Conservation (phyloP, 257 asterid genomes). For the Solanum ahanhuiri region DNA sequence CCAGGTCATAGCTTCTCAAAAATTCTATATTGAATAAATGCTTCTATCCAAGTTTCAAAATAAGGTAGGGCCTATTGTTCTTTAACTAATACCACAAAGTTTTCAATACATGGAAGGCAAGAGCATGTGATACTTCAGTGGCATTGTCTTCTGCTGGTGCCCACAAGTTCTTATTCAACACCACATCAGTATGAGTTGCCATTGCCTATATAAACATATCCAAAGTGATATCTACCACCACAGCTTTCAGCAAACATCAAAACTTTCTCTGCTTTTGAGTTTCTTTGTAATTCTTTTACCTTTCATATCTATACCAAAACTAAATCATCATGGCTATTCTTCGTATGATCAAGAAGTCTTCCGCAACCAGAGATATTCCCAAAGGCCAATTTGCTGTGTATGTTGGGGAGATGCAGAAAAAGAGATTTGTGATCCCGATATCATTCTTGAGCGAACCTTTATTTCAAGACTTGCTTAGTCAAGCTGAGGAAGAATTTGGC, state of each 20-base stretch:
- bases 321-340: not conserved
- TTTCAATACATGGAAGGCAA: not conserved
- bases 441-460: conserved; percentile 29
- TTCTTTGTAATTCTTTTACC: not conserved
- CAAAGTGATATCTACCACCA: not conserved
- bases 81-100: not conserved
- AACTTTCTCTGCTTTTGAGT: not conserved
- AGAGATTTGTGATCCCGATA: conserved; percentile 21
- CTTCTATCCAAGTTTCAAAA: not conserved
- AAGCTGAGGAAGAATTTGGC: conserved; percentile 30
- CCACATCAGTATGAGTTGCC: not conserved
- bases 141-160: not conserved
- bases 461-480: conserved; percentile 31
- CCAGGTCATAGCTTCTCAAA: not conserved
- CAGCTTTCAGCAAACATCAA: not conserved
- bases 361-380: conserved; percentile 14
- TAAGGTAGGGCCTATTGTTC: not conserved
- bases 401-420: conserved; percentile 35
- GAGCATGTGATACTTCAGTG: not conserved
- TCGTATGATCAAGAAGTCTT: not conserved
- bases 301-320: not conserved
- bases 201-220: not conserved
- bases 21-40: not conserved
- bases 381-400: conserved; percentile 49
- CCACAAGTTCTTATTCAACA: not conserved